Percentiles rank a stretch among this genome's conserved stretches.
phyloP scores from a whole-genome alignment of 768 basidiomycete genomes.

The Kwoniella newhampshirensis region DNA sequence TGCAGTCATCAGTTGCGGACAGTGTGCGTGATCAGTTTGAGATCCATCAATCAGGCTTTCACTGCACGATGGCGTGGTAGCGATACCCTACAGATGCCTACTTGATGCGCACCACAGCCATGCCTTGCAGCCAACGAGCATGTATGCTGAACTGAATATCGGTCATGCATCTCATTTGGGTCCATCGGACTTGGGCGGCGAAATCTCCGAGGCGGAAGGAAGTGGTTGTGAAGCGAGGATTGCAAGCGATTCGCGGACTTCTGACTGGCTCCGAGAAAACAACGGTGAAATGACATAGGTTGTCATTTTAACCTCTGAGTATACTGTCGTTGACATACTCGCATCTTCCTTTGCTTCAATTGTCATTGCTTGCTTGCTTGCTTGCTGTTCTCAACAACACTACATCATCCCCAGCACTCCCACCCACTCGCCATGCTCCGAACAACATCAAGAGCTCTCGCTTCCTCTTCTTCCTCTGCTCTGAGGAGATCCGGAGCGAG shows the following conservation, averaged over 20 bases:
- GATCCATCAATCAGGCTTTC: too few relatives aligned
- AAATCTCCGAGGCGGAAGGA: slow-evolving; percentile 16
- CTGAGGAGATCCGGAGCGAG: slow-evolving; percentile 17
- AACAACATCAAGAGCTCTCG: slow-evolving; percentile 23
- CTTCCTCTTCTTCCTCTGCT: slow-evolving; percentile 13
- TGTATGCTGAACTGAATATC: too few relatives aligned
- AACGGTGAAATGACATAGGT: neutral
- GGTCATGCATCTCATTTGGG: too few relatives aligned
- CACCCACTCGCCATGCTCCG: slow-evolving; percentile 21
- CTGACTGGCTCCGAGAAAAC: slow-evolving; percentile 19
- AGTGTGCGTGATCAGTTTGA: too few relatives aligned
- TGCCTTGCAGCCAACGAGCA: too few relatives aligned
- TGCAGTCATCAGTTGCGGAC: too few relatives aligned
- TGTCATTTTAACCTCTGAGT: slow-evolving; percentile 15
- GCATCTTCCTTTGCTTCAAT: neutral
- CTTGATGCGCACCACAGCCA: too few relatives aligned
- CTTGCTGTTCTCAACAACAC: neutral
- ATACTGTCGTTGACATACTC: neutral
- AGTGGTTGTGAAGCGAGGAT: too few relatives aligned
- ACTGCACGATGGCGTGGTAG: too few relatives aligned
- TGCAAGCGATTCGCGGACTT: slow-evolving; percentile 10
- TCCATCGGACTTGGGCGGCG: slow-evolving; percentile 23
- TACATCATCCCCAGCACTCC: neutral
- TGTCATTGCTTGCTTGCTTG: neutral
- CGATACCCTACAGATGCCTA: too few relatives aligned